Evolutionary conservation across 1,284 basidiomycete species (phyloP).

Genomic region (Dichomitus squalens): DNA sequence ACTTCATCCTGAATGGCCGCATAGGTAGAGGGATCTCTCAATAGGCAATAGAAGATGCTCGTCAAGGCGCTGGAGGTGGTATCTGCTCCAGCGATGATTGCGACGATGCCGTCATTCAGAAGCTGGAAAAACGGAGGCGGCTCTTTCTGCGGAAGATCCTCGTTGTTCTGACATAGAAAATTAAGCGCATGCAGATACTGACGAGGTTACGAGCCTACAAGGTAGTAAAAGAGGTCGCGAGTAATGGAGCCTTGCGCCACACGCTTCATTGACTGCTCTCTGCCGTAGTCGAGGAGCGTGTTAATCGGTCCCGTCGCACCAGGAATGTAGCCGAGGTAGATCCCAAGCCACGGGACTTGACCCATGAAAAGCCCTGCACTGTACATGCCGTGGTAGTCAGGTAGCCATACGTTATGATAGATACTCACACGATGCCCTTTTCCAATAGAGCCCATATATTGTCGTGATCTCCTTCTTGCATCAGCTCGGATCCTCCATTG

Average conservation of each 20-base stretch:
- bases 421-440: constrained; percentile 17
- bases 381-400: background rate
- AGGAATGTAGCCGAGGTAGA: constrained; percentile 17
- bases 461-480: constrained; percentile 23
- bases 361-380: constrained; percentile 7
- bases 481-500: constrained; percentile 27
- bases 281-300: constrained; percentile 10
- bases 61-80: constrained; percentile 30
- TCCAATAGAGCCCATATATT: constrained; percentile 18
- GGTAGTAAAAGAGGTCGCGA: constrained; percentile 27
- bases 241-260: constrained; percentile 9
- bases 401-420: background rate
- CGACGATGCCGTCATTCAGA: constrained; percentile 20
- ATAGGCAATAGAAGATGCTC: constrained; percentile 26
- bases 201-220: no score
- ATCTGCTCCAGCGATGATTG: constrained; percentile 34
- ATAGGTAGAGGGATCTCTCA: constrained; percentile 25
- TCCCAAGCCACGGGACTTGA: constrained; percentile 26
- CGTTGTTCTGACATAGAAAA: constrained; percentile 27
- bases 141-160: constrained; percentile 16
- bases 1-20: constrained; percentile 30
- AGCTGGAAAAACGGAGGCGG: constrained; percentile 19
- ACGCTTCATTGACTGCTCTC: constrained; percentile 11
- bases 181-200: no score
- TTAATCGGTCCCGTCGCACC: constrained; percentile 11